Percentiles rank a stretch among this genome's conserved stretches.
Evolutionary conservation across 495 filamentous ascomycete species (phyloP).

Genomic region (Aspergillus bridgeri): DNA sequence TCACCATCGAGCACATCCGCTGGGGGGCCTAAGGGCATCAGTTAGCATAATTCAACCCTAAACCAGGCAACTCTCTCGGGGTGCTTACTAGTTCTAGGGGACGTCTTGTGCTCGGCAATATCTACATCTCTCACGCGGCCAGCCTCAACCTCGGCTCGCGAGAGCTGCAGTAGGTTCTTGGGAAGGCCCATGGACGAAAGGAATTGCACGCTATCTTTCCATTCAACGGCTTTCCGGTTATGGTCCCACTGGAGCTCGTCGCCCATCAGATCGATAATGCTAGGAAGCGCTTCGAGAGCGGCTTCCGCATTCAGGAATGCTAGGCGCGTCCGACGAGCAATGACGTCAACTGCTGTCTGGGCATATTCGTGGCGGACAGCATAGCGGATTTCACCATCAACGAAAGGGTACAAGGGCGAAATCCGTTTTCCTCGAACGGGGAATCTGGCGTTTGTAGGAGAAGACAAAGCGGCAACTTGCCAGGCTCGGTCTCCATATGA

Average conservation of each 20-base stretch:
- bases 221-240: constrained; percentile 74
- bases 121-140: constrained; percentile 69
- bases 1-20: constrained; percentile 55
- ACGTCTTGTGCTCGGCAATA: constrained; percentile 66
- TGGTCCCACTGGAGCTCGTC: constrained; percentile 82
- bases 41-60: constrained; percentile 24
- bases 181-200: constrained; percentile 86
- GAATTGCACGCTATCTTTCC: constrained; percentile 75
- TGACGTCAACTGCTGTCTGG: constrained; percentile 87
- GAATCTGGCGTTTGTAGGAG: constrained; percentile 78
- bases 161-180: constrained; percentile 65
- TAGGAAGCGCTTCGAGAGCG: constrained; percentile 83
- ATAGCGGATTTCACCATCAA: constrained; percentile 95
- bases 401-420: constrained; percentile 80
- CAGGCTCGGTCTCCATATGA: constrained; percentile 95
- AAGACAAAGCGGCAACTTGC: constrained; percentile 84
- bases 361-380: constrained; percentile 89
- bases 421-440: constrained; percentile 85
- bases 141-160: constrained; percentile 72
- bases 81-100: constrained; percentile 67
- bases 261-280: constrained; percentile 88
- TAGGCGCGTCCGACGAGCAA: constrained; percentile 81
- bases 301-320: constrained; percentile 96
- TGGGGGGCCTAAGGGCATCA: constrained; percentile 46
- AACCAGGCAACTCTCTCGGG: background rate